A percentile compares a stretch with the other conserved stretches of the same genome.
phyloP scores from a whole-genome alignment of 352 stramenopile species.

The Blastocystis sp. region DNA sequence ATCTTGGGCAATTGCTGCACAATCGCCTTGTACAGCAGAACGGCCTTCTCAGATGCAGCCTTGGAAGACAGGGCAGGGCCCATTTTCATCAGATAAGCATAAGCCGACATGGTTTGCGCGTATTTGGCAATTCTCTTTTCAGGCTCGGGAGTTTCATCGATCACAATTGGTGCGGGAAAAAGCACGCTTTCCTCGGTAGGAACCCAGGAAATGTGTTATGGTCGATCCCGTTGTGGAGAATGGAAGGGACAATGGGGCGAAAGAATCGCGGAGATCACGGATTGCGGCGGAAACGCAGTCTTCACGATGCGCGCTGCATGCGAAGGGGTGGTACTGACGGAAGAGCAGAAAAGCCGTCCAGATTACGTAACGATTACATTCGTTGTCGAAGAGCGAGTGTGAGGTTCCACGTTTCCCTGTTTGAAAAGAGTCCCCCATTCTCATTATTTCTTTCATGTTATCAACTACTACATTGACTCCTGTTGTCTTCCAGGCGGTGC shows the following conservation, averaged over 20 bases:
- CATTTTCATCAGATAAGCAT: slow-evolving; percentile 48
- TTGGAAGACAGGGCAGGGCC: slow-evolving; percentile 56
- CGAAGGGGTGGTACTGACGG: too few species aligned
- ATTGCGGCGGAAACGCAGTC: too few species aligned
- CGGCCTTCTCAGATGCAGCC: slow-evolving; percentile 40
- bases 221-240: too few species aligned
- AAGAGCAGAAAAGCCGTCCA: too few species aligned
- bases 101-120: slow-evolving; percentile 38
- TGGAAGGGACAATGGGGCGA: too few species aligned
- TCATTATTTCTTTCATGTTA: slow-evolving; percentile 8
- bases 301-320: too few species aligned
- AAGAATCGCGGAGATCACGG: too few species aligned
- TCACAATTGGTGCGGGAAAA: background rate
- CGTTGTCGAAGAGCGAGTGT: background rate
- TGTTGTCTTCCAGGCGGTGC: background rate
- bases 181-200: too few species aligned
- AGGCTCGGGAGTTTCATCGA: background rate
- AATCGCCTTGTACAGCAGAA: slow-evolving; percentile 56
- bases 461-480: background rate
- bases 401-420: background rate
- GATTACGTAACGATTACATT: background rate
- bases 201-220: too few species aligned
- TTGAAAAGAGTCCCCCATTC: background rate
- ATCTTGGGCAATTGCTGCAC: slow-evolving; percentile 57
- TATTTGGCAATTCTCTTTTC: background rate